Percentiles rank a stretch among this genome's conserved stretches.
These are phyloP conservation scores for Aspergillus saccharolyticus DNA, from an alignment of 495 filamentous ascomycete species.

Conservation along the genomic window DNA sequence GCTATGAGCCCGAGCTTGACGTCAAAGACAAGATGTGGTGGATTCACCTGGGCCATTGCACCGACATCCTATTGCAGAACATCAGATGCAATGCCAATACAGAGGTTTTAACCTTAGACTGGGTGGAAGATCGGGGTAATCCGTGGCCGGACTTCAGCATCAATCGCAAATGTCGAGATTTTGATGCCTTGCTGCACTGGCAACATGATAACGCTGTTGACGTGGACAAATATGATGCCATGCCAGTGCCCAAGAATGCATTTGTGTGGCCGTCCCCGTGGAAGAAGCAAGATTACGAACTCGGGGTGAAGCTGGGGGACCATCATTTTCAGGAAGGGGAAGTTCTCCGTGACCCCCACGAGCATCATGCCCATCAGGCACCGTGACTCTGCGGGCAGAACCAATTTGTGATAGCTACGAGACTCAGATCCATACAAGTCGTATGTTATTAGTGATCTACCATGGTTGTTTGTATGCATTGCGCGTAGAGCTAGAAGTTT, in stretches of 20 bases:
- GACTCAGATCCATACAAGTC: too few relatives aligned
- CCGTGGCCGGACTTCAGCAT: conserved; percentile 37
- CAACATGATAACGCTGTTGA: background rate
- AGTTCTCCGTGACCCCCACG: background rate
- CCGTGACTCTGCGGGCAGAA: too few relatives aligned
- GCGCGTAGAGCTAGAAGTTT: too few relatives aligned
- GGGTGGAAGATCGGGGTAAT: conserved; percentile 23
- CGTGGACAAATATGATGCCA: background rate
- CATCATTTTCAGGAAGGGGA: background rate
- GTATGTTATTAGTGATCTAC: too few relatives aligned
- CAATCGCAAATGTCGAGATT: conserved; percentile 24
- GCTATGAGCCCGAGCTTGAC: conserved; percentile 1
- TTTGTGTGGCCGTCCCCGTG: background rate
- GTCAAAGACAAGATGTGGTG: conserved; percentile 12
- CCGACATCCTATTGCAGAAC: conserved; percentile 25
- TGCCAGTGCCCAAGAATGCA: background rate
- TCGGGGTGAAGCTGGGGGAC: background rate
- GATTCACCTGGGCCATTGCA: conserved; percentile 28
- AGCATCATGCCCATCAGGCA: background rate
- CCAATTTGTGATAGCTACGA: too few relatives aligned
- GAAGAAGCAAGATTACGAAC: background rate
- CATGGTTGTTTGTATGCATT: too few relatives aligned
- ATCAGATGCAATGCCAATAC: conserved; percentile 31
- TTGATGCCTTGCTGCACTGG: conserved; percentile 19
- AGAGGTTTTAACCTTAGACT: conserved; percentile 21